Evolutionary conservation across 2,329 filamentous ascomycete genomes (phyloP), one percentile per base, ranked within the genome.

Genomic region (Salinomyces thailandicus): DNA sequence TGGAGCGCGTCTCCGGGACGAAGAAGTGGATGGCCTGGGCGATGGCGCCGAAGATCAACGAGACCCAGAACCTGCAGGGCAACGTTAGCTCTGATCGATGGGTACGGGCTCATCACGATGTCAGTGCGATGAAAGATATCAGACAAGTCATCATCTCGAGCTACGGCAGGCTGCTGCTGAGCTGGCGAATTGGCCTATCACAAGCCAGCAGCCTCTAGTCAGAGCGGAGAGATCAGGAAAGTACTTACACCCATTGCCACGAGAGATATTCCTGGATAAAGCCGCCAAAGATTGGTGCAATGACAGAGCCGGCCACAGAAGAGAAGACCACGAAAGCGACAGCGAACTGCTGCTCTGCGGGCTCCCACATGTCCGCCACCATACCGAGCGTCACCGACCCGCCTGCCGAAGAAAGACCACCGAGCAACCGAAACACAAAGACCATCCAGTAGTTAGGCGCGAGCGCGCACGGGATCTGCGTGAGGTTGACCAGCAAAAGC

Each of bases 401-500:
- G 35, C 76, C 76, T 5, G 73, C 74, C 2, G 72, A 74, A 33
- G 55, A 60, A 2, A 63, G 48, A 50, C 61, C 61, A 48, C 60
- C 60, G 12, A 62, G 51, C 2, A 55, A 19, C n/a, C 40, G 61
- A 36, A 58, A 62, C 5, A 64, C 52, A 2, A 72, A 44, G 14
- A 69, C 59, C 1, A 57, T 61, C 3, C 50, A 59, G 45, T 55
- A 66, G 45, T 58, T 64, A 37, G 49, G 56, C 1, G 65, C 61
- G 7, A 70, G 42, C 0, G 59, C 68, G 7, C 59, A 59, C 0
- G 79, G 79, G 0, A 86, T 58, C 46, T 84, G 79, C 68, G 73
- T 91, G 37, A 89, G 59, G 50, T 91, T 91, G 58, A 87, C 81
- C 8, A 91, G 63, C 45, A 81, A 71, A 36, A 91, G 62, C 24